These are phyloP conservation scores for Colletotrichum endophyticum DNA, from an alignment of 2,329 filamentous ascomycete genomes.

Conservation along the genomic window DNA sequence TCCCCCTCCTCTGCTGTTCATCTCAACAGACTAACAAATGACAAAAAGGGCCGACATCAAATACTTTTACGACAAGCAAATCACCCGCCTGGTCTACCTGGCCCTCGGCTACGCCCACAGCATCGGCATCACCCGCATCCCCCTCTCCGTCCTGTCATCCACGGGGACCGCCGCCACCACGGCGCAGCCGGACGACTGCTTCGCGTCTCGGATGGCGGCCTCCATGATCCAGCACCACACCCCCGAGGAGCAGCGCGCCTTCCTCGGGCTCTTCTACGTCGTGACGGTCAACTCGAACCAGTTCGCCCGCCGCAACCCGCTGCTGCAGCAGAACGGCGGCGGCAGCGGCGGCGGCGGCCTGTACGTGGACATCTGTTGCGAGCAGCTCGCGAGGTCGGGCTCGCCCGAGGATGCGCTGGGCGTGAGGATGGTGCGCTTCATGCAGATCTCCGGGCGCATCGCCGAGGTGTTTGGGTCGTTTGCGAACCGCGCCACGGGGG, in stretches of 20 bases:
- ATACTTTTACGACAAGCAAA: slow-evolving; percentile 37
- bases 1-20: background rate
- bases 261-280: slow-evolving; percentile 35
- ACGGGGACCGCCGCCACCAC: background rate
- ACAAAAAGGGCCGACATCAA: slow-evolving; percentile 37
- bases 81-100: slow-evolving; percentile 42
- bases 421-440: slow-evolving; percentile 37
- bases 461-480: slow-evolving; percentile 35
- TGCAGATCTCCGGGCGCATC: slow-evolving; percentile 38
- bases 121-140: slow-evolving; percentile 36
- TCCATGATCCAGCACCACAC: slow-evolving; percentile 18
- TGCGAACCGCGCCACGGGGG: slow-evolving; percentile 28
- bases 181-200: slow-evolving; percentile 6
- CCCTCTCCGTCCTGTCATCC: background rate
- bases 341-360: background rate
- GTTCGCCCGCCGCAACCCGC: slow-evolving; percentile 36
- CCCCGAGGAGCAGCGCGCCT: slow-evolving; percentile 41
- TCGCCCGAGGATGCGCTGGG: slow-evolving; percentile 32
- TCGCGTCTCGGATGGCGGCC: background rate
- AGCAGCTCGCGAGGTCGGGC: slow-evolving; percentile 29
- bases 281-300: slow-evolving; percentile 35
- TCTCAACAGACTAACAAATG: background rate
- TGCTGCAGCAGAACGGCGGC: slow-evolving; percentile 26
- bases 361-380: slow-evolving; percentile 38
- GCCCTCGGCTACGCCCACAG: slow-evolving; percentile 46